phyloP scores from a whole-genome alignment of 176 grass and related monocot species.

The Triticum turgidum region DNA sequence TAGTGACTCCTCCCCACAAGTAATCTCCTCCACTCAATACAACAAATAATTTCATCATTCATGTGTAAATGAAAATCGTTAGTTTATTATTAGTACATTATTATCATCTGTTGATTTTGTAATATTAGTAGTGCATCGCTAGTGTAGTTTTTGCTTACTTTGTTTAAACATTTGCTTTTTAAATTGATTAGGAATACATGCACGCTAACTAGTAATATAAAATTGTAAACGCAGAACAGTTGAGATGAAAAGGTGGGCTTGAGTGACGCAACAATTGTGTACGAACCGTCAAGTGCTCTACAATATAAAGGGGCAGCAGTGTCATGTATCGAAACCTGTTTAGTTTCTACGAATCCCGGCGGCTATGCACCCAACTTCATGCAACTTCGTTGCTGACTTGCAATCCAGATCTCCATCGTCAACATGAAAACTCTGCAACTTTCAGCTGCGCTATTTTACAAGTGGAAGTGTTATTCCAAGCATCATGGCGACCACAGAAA shows the following conservation, averaged over 20 bases:
- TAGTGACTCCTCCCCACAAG: no score
- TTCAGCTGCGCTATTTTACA: constrained; percentile 50
- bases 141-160: no score
- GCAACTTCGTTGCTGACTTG: constrained; percentile 55
- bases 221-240: not conserved
- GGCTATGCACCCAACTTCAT: constrained; percentile 29
- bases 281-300: constrained; percentile 29
- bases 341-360: constrained; percentile 12
- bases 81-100: no score
- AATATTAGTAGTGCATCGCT: no score
- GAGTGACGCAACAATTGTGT: constrained; percentile 1
- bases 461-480: constrained; percentile 41
- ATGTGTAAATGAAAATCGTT: no score
- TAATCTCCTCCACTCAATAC: no score
- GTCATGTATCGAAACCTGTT: not conserved
- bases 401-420: constrained; percentile 23
- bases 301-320: constrained; percentile 25
- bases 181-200: no score
- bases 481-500: constrained; percentile 11
- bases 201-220: not conserved
- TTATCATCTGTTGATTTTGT: no score
- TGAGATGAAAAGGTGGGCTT: not conserved
- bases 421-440: constrained; percentile 24
- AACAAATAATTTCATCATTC: no score
- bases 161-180: no score